Percentiles rank a stretch among this genome's conserved stretches.
Evolutionary conservation across 257 asterid species (phyloP).

Genomic region (Primulina eburnea): DNA sequence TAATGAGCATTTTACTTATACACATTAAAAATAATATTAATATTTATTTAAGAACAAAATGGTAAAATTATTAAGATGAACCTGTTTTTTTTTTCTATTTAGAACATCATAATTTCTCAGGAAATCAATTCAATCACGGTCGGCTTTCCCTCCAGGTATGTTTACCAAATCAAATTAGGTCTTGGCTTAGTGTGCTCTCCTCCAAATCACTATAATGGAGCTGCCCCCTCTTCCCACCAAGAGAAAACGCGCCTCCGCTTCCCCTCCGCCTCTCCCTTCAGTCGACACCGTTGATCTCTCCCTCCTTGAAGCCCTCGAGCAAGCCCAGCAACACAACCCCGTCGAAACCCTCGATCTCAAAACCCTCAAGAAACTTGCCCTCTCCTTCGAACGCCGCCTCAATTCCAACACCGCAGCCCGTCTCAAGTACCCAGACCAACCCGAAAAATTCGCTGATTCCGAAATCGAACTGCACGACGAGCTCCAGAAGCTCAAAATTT

Average conservation of each 20-base stretch:
- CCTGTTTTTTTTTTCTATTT: too few species aligned
- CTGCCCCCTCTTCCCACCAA: conserved; percentile 34
- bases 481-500: conserved; percentile 82
- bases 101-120: too few species aligned
- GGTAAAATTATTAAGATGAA: too few species aligned
- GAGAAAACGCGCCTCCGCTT: conserved; percentile 54
- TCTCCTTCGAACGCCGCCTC: conserved; percentile 90
- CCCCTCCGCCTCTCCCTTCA: conserved; percentile 29
- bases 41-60: too few species aligned
- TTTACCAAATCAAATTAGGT: too few species aligned
- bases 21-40: too few species aligned
- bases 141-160: too few species aligned
- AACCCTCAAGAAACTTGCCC: conserved; percentile 76
- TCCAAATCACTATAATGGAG: conserved; percentile 34
- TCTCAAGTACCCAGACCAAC: conserved; percentile 90
- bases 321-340: conserved; percentile 53
- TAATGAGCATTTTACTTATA: too few species aligned
- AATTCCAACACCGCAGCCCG: conserved; percentile 91
- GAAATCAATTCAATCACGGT: too few species aligned
- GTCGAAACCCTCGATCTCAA: conserved; percentile 84
- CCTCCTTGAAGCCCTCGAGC: conserved; percentile 87
- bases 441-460: conserved; percentile 93
- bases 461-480: conserved; percentile 94
- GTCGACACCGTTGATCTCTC: conserved; percentile 54
- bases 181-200: too few species aligned